These are phyloP conservation scores for Nicotiana otophora DNA, from an alignment of 257 asterid species.

Conservation along the genomic window DNA sequence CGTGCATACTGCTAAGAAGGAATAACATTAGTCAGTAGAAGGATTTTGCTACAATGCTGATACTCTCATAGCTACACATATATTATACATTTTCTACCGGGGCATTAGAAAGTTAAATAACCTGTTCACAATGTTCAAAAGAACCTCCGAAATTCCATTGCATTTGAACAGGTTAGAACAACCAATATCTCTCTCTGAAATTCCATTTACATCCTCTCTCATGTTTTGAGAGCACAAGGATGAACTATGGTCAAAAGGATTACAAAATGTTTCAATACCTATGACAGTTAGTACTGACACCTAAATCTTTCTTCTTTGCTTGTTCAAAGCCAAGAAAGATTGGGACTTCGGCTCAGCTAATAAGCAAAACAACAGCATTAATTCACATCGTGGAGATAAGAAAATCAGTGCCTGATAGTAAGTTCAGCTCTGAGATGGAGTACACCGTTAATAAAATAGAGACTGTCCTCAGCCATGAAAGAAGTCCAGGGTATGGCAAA, in stretches of 20 bases:
- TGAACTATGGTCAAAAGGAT: background rate
- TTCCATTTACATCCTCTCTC: constrained; percentile 8
- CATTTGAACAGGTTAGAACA: background rate
- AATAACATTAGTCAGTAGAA: background rate
- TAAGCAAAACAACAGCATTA: background rate
- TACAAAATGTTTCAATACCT: background rate
- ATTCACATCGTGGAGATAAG: background rate
- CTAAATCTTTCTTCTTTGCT: background rate
- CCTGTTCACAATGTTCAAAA: background rate
- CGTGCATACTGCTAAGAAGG: background rate
- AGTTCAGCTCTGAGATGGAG: constrained; percentile 32
- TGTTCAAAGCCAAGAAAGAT: background rate
- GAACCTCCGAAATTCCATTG: background rate
- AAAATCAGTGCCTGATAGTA: constrained; percentile 18
- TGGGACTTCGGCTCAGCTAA: background rate
- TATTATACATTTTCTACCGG: background rate
- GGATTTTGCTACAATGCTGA: background rate
- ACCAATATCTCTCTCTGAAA: background rate
- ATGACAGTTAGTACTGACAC: background rate
- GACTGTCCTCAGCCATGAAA: constrained; percentile 32
- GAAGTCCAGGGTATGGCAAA: constrained; percentile 25
- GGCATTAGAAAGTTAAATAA: background rate
- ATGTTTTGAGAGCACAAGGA: background rate
- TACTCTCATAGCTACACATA: background rate
- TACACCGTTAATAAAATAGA: constrained; percentile 20